Evolutionary conservation across 495 filamentous ascomycete genomes (phyloP).

Genomic region (Lichina pygmaea): DNA sequence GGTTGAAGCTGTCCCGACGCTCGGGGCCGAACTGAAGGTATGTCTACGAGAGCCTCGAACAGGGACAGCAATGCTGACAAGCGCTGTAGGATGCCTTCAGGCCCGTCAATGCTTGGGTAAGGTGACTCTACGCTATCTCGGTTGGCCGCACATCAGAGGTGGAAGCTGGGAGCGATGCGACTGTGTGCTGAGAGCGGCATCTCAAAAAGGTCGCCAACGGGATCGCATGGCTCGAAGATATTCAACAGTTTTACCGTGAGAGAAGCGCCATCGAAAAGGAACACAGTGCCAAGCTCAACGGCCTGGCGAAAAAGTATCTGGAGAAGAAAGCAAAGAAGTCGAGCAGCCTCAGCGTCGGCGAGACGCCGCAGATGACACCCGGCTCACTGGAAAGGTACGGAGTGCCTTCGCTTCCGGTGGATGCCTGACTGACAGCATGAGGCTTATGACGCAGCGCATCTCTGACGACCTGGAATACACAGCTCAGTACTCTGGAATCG

Average conservation of each 20-base stretch:
- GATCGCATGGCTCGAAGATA: conserved; percentile 85
- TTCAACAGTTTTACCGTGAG: conserved; percentile 92
- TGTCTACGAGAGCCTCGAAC: not conserved
- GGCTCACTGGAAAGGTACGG: conserved; percentile 67
- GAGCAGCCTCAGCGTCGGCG: conserved; percentile 72
- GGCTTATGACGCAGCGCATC: conserved; percentile 36
- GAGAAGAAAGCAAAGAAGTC: conserved; percentile 89
- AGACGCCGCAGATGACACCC: conserved; percentile 76
- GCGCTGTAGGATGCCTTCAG: conserved; percentile 66
- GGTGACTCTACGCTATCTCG: conserved; percentile 1
- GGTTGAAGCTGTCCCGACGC: conserved; percentile 34
- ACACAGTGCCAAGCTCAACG: conserved; percentile 65
- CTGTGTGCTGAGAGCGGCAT: conserved; percentile 3
- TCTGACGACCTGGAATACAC: conserved; percentile 87
- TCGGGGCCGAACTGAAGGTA: conserved; percentile 83
- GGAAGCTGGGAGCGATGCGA: not conserved
- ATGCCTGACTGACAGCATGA: not conserved
- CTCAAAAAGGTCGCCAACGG: conserved; percentile 39
- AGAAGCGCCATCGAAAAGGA: conserved; percentile 86
- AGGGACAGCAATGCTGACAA: not conserved
- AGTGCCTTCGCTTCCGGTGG: not conserved
- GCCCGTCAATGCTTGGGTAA: conserved; percentile 71
- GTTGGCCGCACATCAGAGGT: conserved; percentile 4
- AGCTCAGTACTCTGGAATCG: conserved; percentile 69
- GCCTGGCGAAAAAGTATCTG: conserved; percentile 77